Evolutionary conservation across 768 basidiomycete species (phyloP).

Genomic region (Hortiboletus flavorubellus): DNA sequence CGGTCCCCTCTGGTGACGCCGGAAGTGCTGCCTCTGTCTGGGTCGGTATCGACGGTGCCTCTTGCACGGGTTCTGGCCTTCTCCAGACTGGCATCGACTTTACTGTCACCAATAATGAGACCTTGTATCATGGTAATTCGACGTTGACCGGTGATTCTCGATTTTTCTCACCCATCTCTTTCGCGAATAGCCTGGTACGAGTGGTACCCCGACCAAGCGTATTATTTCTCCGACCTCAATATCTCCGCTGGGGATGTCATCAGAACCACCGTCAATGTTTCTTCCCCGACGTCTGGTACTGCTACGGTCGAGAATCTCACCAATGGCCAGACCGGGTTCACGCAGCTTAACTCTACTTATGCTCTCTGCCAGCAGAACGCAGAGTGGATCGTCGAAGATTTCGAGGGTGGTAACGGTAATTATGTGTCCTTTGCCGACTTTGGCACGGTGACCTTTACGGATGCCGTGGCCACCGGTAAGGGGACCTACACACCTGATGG

Average conservation of each 20-base stretch:
- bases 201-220: background rate
- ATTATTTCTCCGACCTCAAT: background rate
- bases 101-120: background rate
- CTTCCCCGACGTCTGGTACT: background rate
- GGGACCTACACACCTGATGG: background rate
- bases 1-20: background rate
- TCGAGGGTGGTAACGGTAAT: background rate
- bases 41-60: conserved; percentile 10
- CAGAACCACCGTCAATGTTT: background rate
- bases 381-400: conserved; percentile 12
- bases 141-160: too few species aligned
- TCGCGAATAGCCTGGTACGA: conserved; percentile 7
- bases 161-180: background rate
- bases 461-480: background rate
- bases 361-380: conserved; percentile 2
- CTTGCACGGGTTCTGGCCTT: background rate
- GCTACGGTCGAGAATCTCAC: conserved; percentile 9
- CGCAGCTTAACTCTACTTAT: background rate
- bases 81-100: conserved; percentile 6
- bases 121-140: conserved; percentile 3
- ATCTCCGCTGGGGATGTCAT: conserved; percentile 5
- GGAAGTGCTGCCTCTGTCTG: background rate
- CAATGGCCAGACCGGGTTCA: background rate
- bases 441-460: conserved; percentile 3
- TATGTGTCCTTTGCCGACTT: background rate